Evolutionary conservation across 768 basidiomycete genomes (phyloP).

Genomic region (Trichaptum fuscoviolaceum): DNA sequence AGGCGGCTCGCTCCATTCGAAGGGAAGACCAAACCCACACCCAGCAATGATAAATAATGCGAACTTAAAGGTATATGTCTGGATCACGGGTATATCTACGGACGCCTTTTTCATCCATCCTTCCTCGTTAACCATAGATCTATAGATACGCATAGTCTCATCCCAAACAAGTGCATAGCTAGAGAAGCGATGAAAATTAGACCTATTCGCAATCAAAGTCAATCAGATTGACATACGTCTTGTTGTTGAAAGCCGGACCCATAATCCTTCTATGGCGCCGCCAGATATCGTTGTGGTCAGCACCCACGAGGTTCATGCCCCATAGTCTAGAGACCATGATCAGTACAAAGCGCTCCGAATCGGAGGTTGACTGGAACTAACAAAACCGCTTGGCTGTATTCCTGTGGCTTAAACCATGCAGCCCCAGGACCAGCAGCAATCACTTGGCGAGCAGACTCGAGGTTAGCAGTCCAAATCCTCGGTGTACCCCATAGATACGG

Average conservation of each 20-base stretch:
- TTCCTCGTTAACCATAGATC: conserved; percentile 14
- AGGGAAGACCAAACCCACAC: conserved; percentile 17
- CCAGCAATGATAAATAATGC: conserved; percentile 16
- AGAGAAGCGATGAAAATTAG: not conserved
- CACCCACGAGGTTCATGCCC: conserved; percentile 14
- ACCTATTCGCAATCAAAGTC: not conserved
- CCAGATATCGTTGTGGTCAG: conserved; percentile 16
- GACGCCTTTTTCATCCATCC: conserved; percentile 11
- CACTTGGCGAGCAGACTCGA: conserved; percentile 15
- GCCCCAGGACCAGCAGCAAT: conserved; percentile 12
- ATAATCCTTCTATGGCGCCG: conserved; percentile 18
- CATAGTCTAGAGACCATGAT: conserved; percentile 4
- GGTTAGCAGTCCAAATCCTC: conserved; percentile 8
- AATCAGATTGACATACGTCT: conserved; percentile 3
- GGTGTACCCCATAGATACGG: conserved; percentile 11
- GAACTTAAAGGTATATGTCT: conserved; percentile 15
- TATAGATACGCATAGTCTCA: conserved; percentile 16
- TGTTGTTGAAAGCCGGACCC: conserved; percentile 19
- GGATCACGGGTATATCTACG: conserved; percentile 9
- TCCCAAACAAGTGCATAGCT: conserved; percentile 19
- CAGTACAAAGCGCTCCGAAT: not conserved
- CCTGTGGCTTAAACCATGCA: conserved; percentile 15
- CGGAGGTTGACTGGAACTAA: not conserved
- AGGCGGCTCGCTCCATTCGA: conserved; percentile 34
- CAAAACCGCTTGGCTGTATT: not conserved